These are phyloP conservation scores for Nemophila menziesii DNA, from an alignment of 257 asterid species.

Conservation along the genomic window DNA sequence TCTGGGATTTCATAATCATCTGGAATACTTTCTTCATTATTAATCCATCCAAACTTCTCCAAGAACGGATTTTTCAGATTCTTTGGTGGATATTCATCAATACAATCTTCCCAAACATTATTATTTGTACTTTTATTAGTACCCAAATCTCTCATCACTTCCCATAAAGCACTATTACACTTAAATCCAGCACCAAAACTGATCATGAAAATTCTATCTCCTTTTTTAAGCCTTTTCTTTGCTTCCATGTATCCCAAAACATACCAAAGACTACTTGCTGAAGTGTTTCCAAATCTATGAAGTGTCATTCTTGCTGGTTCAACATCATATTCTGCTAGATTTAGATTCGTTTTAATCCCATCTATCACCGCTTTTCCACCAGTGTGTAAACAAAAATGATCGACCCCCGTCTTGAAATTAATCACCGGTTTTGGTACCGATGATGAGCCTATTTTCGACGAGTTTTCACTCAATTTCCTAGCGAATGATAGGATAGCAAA, in stretches of 20 bases:
- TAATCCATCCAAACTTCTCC: slow-evolving; percentile 77
- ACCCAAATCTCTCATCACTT: slow-evolving; percentile 63
- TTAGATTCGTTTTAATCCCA: slow-evolving; percentile 41
- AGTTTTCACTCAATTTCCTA: slow-evolving; percentile 13
- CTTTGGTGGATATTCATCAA: slow-evolving; percentile 45
- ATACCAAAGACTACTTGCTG: slow-evolving; percentile 88
- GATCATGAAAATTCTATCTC: slow-evolving; percentile 67
- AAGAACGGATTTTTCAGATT: slow-evolving; percentile 54
- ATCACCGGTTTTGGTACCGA: slow-evolving; percentile 30
- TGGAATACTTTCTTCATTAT: slow-evolving; percentile 40
- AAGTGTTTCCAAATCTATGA: slow-evolving; percentile 92
- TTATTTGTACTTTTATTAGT: slow-evolving; percentile 19
- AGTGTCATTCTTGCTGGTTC: slow-evolving; percentile 96
- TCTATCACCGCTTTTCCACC: slow-evolving; percentile 96
- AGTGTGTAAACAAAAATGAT: slow-evolving; percentile 82
- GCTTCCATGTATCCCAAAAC: slow-evolving; percentile 88
- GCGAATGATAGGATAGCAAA: slow-evolving; percentile 16
- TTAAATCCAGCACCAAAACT: slow-evolving; percentile 93
- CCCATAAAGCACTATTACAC: slow-evolving; percentile 90
- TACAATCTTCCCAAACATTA: slow-evolving; percentile 56
- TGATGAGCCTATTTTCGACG: slow-evolving; percentile 18
- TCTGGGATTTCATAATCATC: slow-evolving; percentile 61
- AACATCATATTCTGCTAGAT: slow-evolving; percentile 45
- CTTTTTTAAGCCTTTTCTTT: slow-evolving; percentile 59
- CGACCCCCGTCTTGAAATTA: slow-evolving; percentile 57